phyloP scores from a whole-genome alignment of 1,139 yeast genomes.

The Pichia terricola region DNA sequence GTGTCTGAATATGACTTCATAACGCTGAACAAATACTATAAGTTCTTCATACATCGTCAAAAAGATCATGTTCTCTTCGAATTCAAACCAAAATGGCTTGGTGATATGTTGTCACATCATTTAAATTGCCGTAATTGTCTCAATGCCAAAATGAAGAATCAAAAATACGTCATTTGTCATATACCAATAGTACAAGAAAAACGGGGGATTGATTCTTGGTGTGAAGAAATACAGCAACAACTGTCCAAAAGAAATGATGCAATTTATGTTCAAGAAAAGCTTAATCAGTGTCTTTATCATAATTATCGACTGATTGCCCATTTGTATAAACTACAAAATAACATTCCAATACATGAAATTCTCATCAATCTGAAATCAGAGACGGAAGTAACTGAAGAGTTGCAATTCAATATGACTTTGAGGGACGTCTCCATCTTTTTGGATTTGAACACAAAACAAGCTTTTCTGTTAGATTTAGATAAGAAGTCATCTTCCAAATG shows the following conservation, averaged over 20 bases:
- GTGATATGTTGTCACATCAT: slow-evolving; percentile 9
- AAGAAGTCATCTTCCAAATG: slow-evolving; percentile 20
- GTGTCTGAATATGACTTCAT: slow-evolving; percentile 1
- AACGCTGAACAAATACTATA: slow-evolving; percentile 19
- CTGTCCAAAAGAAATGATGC: neutral
- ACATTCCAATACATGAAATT: slow-evolving; percentile 16
- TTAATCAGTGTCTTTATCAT: slow-evolving; percentile 3
- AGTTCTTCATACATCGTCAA: slow-evolving; percentile 9
- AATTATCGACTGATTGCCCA: slow-evolving; percentile 9
- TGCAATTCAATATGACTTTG: slow-evolving; percentile 43
- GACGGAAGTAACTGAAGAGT: slow-evolving; percentile 35
- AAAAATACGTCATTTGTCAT: slow-evolving; percentile 14
- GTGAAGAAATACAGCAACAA: slow-evolving; percentile 12
- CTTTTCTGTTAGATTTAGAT: slow-evolving; percentile 38
- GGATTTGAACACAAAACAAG: slow-evolving; percentile 22
- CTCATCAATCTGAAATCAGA: slow-evolving; percentile 25
- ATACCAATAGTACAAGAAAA: slow-evolving; percentile 13
- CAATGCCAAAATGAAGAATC: slow-evolving; percentile 12
- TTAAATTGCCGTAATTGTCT: slow-evolving; percentile 24
- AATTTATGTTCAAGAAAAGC: neutral
- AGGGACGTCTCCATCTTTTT: slow-evolving; percentile 47
- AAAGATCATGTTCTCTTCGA: slow-evolving; percentile 17
- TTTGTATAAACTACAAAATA: slow-evolving; percentile 18
- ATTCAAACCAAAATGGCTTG: slow-evolving; percentile 28
- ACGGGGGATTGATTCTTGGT: slow-evolving; percentile 14